Base-by-base conservation (phyloP, 345 rosid species). In the Citrus unshiu region DNA sequence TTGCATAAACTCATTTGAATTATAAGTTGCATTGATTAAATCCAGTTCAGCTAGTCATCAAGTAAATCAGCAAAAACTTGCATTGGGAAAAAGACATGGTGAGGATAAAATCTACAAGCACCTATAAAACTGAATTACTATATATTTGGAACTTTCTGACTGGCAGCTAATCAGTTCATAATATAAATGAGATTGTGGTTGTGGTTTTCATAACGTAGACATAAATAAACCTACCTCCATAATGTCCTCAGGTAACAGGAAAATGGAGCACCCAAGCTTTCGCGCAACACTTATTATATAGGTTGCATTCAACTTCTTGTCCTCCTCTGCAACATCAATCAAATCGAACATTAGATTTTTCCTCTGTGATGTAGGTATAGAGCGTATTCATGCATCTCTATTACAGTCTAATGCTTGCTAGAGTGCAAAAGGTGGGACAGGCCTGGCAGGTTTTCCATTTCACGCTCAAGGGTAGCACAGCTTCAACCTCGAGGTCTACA, bases 241-340 rank as follows among this genome's bases (percentile, higher is more conserved):
- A 70, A 96, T 93, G 84, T 96, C 99, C 88, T 96, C 99, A 35
- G 97, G 99, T 79, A 96, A 86, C 89, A 96, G 85, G 92, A 96
- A 96, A 78, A 96, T 93, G 75, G 99, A 94, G 85, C 99, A 96
- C 6, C 99, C 99, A 35, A 96, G 97, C 90, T 96, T 96, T 49
- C 98, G 80, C 13, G 98, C 98, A 81, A 94, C 98, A 88, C 99
- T 96, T 79, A 96, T 96, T 39, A 91, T 96, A 80, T 96, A 96
- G 37, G 95, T 96, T 51, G 99, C 97, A 82, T 96, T 96, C 83
- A 87, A 74, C 91, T 90, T 96, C 95, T 91, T 96, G 29, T 96
- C 98, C 83, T 96, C 98, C 72, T 96, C 98, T 94, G 93, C 94
- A 85, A 74, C 67, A 68, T 76, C 58, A 78, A 70, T 68, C 65